Percentiles rank a stretch among this genome's conserved stretches.
These are phyloP conservation scores for Pisolithus marmoratus DNA, from an alignment of 768 basidiomycete species.

Conservation along the genomic window DNA sequence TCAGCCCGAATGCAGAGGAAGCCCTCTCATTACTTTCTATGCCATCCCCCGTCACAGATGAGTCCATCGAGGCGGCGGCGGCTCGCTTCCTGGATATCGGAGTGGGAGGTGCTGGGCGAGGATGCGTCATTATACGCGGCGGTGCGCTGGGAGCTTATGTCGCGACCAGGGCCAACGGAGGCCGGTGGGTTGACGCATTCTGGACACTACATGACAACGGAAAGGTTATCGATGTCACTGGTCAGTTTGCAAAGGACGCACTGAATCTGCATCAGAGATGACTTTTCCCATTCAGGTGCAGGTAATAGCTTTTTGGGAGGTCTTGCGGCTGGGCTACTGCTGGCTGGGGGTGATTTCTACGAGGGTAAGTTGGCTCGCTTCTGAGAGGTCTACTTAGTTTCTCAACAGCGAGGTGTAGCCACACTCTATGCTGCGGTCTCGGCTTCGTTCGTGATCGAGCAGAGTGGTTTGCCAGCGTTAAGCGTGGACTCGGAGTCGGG, in stretches of 20 bases:
- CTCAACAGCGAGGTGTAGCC: slow-evolving; percentile 37
- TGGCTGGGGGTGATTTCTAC: slow-evolving; percentile 52
- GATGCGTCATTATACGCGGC: slow-evolving; percentile 69
- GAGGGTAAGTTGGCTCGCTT: slow-evolving; percentile 44
- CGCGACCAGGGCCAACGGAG: slow-evolving; percentile 35
- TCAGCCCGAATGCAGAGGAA: slow-evolving; percentile 84
- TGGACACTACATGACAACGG: slow-evolving; percentile 46
- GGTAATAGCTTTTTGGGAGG: slow-evolving; percentile 89
- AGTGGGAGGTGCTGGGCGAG: slow-evolving; percentile 43
- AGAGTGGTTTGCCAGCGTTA: slow-evolving; percentile 64
- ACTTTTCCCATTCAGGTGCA: slow-evolving; percentile 49
- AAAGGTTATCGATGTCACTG: slow-evolving; percentile 78
- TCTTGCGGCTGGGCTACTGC: slow-evolving; percentile 63
- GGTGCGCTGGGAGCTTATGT: slow-evolving; percentile 70
- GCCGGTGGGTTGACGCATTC: slow-evolving; percentile 69
- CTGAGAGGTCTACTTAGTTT: slow-evolving; percentile 2
- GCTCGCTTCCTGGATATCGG: slow-evolving; percentile 54
- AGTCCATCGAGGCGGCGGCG: slow-evolving; percentile 63
- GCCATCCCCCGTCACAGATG: slow-evolving; percentile 35
- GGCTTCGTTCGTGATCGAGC: slow-evolving; percentile 80
- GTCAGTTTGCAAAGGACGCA: slow-evolving; percentile 30
- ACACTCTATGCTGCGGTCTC: slow-evolving; percentile 72
- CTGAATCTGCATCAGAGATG: background rate
- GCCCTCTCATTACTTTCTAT: slow-evolving; percentile 64
- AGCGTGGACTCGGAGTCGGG: slow-evolving; percentile 22